These are phyloP conservation scores for Vaccinium myrtillus DNA, from an alignment of 148 eudicot genomes.

Conservation along the genomic window DNA sequence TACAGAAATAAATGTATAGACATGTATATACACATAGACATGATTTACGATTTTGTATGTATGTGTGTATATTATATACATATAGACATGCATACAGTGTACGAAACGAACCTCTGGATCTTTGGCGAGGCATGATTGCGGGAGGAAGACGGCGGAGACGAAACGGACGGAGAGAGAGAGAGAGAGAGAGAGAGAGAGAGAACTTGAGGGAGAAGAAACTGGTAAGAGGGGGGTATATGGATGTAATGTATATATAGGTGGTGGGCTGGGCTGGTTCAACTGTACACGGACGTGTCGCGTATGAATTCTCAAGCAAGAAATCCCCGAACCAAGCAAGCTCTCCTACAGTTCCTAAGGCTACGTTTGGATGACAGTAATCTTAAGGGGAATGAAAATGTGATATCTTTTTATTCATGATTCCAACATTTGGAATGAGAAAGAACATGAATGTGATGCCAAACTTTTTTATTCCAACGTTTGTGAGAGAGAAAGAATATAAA, in stretches of 20 bases:
- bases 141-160: neutral
- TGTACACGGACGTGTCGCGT: neutral
- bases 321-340: no score
- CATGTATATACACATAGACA: neutral
- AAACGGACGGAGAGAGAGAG: neutral
- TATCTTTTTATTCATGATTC: no score
- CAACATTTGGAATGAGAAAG: no score
- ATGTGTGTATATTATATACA: no score
- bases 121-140: slow-evolving; percentile 4
- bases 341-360: no score
- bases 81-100: neutral
- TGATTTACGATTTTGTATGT: neutral
- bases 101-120: slow-evolving; percentile 10
- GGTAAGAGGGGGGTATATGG: neutral
- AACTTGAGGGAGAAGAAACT: slow-evolving; percentile 1
- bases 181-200: neutral
- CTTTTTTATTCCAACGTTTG: no score
- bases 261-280: neutral
- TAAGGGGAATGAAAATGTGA: no score
- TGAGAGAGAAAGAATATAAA: no score
- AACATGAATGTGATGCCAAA: no score
- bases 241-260: neutral
- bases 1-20: neutral
- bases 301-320: neutral
- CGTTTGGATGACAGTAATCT: no score